Base-by-base conservation (phyloP, 2,329 filamentous ascomycete genomes). In the Diplodia intermedia region DNA sequence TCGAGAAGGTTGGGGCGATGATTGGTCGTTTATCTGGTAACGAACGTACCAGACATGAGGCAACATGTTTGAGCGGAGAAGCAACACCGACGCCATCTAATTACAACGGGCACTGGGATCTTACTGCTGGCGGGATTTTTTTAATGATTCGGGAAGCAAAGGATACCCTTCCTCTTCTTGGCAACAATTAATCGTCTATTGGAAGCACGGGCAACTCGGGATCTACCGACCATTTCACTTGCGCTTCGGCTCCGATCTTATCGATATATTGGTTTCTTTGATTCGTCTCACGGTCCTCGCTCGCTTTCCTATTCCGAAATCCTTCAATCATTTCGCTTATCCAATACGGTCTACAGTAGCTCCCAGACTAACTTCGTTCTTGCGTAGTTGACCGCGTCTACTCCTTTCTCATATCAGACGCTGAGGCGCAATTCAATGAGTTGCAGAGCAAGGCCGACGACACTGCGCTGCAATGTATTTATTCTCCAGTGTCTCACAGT, bases 161-260 rank as follows among this genome's bases (percentile, higher is more conserved):
- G 29, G 47, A 63, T 63, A 52, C 60, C 60, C 60, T 63, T 52
- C 38, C 40, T 8, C 26, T 63, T 63, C 60, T 63, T n/a, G 29
- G 40, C 15, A 52, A 52, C n/a, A 43, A 63, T 20, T 4, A 18
- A 57, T n/a, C 4, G 8, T 18, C n/a, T 55, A 55, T 55, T 55
- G n/a, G 18, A 55, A 55, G 29, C 53, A 55, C 29, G 31, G 11
- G 18, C 53, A 55, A 33, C 18, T 55, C 53, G 53, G 26, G 26
- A 53, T 29, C 50, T 29, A 55, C 29, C 54, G 20, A 23, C 33
- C 18, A 9, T 63, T 49, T 31, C 26, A 14, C 31, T 26, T 26
- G 3, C 23, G 23, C 23, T 26, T 26, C 23, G 23, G 23, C 29
- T 3, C 23, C 50, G 18, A 33, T 31, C 15, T 61, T 33, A 18